Base-by-base conservation (phyloP, 2,329 filamentous ascomycete genomes). In the Leptosphaerulina australis region DNA sequence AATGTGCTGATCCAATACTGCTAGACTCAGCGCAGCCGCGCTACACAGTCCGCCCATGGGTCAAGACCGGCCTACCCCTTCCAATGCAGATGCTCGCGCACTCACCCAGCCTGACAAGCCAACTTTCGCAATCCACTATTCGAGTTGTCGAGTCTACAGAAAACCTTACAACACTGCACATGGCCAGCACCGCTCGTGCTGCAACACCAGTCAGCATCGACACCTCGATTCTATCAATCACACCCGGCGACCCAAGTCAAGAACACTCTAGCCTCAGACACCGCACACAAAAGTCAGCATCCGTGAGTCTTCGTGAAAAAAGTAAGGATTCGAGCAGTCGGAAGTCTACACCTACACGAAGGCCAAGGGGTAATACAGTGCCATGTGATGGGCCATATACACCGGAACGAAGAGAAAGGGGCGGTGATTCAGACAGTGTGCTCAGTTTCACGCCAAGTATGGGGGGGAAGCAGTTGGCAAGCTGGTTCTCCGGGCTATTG, bases 401-500 rank as follows among this genome's bases (percentile, higher is more conserved):
- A 21, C 17, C 33, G 10, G 43, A 48, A 40, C 44, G 8, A 28
- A 48, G 8, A 8, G 10, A 26, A 14, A 20, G 18, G 3, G 9
- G 43, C 1, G 30, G 4, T 1, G 39, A 44, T 30, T 20, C 35
- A 10, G 41, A 34, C 5, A 66, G 61, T 37, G 44, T 59, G 15
- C 11, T 62, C 4, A 67, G 63, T 29, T 58, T 65, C 38, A 60
- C 67, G 11, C 63, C 63, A 1, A 65, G 60, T 29, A 54, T 59
- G 37, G 51, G 52, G n/a, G 58, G 63, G 2, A 69, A 64, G 55
- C 65, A 70, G 12, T 34, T 71, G n/a, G 51, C 66, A 5, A 62
- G 30, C 18, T 71, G 69, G 69, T 58, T 72, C 15, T 70, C 69
- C 1, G 68, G 65, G 2, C 44, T 72, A 14, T 31, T 71, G 24